Evolutionary conservation across 2,329 filamentous ascomycete species (phyloP).

Genomic region (Penicillium brasilianum): DNA sequence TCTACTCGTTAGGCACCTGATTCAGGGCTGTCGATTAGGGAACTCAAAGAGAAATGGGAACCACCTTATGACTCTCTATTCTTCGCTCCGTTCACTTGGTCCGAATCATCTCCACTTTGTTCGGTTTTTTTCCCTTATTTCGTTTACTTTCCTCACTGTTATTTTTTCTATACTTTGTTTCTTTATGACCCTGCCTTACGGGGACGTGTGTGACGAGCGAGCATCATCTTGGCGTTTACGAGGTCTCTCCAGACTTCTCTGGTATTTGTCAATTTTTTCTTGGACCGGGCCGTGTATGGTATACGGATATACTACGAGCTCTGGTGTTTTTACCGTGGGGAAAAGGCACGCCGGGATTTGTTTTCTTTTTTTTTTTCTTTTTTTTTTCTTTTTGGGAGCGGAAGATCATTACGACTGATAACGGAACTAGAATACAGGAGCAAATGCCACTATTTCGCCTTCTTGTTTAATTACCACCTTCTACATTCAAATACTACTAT

Average conservation of each 20-base stretch:
- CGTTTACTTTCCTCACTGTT: neutral
- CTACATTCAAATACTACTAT: neutral
- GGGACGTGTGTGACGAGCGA: constrained; percentile 20
- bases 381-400: neutral
- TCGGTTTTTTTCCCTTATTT: neutral
- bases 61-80: neutral
- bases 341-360: neutral
- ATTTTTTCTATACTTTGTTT: neutral
- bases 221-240: constrained; percentile 26
- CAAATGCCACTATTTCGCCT: constrained; percentile 4
- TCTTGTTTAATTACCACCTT: neutral
- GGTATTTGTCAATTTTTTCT: constrained; percentile 12
- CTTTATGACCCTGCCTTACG: neutral
- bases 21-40: neutral
- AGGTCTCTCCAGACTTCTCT: neutral
- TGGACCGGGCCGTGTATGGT: constrained; percentile 10
- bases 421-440: constrained; percentile 5
- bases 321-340: constrained; percentile 14
- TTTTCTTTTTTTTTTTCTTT: too few species aligned
- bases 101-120: neutral
- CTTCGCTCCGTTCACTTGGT: neutral
- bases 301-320: constrained; percentile 10
- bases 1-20: neutral
- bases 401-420: constrained; percentile 2
- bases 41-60: neutral